phyloP scores from a whole-genome alignment of 257 asterid species.

The Lavandula angustifolia region DNA sequence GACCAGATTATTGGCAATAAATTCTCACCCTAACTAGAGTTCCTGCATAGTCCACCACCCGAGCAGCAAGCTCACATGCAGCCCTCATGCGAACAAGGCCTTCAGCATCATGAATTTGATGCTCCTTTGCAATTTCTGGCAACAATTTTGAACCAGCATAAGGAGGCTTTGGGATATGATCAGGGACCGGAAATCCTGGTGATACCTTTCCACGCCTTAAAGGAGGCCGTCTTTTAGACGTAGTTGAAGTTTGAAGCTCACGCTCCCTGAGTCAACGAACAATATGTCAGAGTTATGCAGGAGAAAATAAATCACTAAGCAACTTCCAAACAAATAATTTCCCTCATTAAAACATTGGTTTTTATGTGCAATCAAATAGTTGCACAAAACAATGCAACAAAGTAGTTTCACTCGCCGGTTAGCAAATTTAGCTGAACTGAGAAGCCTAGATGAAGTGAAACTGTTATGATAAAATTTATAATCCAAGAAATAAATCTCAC shows the following conservation, averaged over 20 bases:
- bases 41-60: slow-evolving; percentile 82
- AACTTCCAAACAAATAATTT: not conserved
- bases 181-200: slow-evolving; percentile 76
- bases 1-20: not conserved
- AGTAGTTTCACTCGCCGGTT: not conserved
- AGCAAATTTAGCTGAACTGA: slow-evolving; percentile 17
- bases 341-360: not conserved
- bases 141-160: slow-evolving; percentile 60
- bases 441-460: not conserved
- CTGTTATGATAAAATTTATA: not conserved
- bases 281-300: slow-evolving; percentile 13
- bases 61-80: slow-evolving; percentile 96
- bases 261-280: slow-evolving; percentile 57
- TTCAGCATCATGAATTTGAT: slow-evolving; percentile 77
- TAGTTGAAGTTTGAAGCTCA: slow-evolving; percentile 58
- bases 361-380: not conserved
- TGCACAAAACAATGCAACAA: not conserved
- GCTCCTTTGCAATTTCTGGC: slow-evolving; percentile 74
- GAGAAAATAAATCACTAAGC: not conserved
- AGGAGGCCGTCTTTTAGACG: slow-evolving; percentile 63
- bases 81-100: slow-evolving; percentile 81
- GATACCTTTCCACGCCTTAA: slow-evolving; percentile 93
- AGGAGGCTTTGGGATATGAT: slow-evolving; percentile 81
- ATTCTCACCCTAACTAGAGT: slow-evolving; percentile 85
- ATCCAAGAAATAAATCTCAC: not conserved